These are phyloP conservation scores for Uncinocarpus reesii DNA, from an alignment of 2,329 filamentous ascomycete genomes.

Conservation along the genomic window DNA sequence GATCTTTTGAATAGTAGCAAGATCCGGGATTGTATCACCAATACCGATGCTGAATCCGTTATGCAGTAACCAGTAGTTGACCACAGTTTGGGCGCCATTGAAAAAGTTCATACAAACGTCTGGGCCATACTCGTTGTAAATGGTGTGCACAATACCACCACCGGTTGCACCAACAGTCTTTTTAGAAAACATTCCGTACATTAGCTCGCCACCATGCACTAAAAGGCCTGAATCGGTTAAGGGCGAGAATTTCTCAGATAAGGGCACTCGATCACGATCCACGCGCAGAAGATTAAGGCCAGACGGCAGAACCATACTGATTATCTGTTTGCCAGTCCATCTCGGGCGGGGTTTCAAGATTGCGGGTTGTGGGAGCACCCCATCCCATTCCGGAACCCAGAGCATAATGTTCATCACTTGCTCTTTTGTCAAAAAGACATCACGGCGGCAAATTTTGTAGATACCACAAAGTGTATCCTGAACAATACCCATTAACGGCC, in stretches of 20 bases:
- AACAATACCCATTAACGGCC: slow-evolving; percentile 97
- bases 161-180: slow-evolving; percentile 84
- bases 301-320: slow-evolving; percentile 81
- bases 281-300: slow-evolving; percentile 68
- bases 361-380: slow-evolving; percentile 82
- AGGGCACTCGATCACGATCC: slow-evolving; percentile 50
- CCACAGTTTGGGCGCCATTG: slow-evolving; percentile 85
- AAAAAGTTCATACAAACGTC: slow-evolving; percentile 86
- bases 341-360: slow-evolving; percentile 84
- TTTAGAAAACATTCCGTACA: slow-evolving; percentile 86
- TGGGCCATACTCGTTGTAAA: slow-evolving; percentile 87
- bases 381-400: slow-evolving; percentile 97
- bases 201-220: slow-evolving; percentile 75
- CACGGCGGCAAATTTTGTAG: slow-evolving; percentile 91
- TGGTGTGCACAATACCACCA: slow-evolving; percentile 87
- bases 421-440: slow-evolving; percentile 81
- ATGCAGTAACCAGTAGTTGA: slow-evolving; percentile 95
- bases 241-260: slow-evolving; percentile 47
- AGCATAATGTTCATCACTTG: slow-evolving; percentile 94
- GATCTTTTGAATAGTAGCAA: slow-evolving; percentile 70
- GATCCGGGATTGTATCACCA: slow-evolving; percentile 92
- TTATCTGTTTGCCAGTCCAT: slow-evolving; percentile 97
- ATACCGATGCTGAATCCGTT: slow-evolving; percentile 97
- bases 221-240: slow-evolving; percentile 67
- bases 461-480: slow-evolving; percentile 94